phyloP scores from a whole-genome alignment of 257 asterid species.

The Mitragyna speciosa region DNA sequence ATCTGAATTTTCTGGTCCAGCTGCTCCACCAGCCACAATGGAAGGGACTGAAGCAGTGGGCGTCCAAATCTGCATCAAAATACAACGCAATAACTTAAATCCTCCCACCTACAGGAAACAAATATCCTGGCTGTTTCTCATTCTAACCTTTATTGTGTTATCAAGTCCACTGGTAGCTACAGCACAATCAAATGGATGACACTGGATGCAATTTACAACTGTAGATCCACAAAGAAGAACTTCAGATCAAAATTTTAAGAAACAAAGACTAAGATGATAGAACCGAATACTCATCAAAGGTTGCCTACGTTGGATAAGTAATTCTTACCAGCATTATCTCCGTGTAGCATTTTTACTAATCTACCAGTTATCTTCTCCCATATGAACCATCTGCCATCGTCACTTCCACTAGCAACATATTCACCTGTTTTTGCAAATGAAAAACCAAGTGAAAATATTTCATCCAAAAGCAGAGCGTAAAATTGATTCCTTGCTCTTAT shows the following conservation, averaged over 20 bases:
- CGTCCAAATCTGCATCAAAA: slow-evolving; percentile 75
- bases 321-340: slow-evolving; percentile 82
- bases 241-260: slow-evolving; percentile 14
- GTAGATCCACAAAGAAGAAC: slow-evolving; percentile 27
- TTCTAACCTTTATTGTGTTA: slow-evolving; percentile 85
- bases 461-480: neutral
- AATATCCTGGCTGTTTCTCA: neutral
- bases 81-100: neutral
- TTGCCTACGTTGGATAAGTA: neutral
- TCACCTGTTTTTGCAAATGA: slow-evolving; percentile 58
- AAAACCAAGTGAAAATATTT: neutral
- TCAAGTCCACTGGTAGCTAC: slow-evolving; percentile 98
- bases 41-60: slow-evolving; percentile 77
- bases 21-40: slow-evolving; percentile 66
- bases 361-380: slow-evolving; percentile 96
- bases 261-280: neutral
- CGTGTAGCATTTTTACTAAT: slow-evolving; percentile 76
- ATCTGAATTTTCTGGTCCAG: slow-evolving; percentile 67
- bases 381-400: slow-evolving; percentile 96
- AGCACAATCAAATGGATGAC: slow-evolving; percentile 83
- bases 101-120: slow-evolving; percentile 15
- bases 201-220: slow-evolving; percentile 95
- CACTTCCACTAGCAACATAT: slow-evolving; percentile 93
- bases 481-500: neutral
- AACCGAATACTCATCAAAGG: neutral